Base-by-base conservation (phyloP, 495 filamentous ascomycete genomes). In the Penicillium ochrochloron region DNA sequence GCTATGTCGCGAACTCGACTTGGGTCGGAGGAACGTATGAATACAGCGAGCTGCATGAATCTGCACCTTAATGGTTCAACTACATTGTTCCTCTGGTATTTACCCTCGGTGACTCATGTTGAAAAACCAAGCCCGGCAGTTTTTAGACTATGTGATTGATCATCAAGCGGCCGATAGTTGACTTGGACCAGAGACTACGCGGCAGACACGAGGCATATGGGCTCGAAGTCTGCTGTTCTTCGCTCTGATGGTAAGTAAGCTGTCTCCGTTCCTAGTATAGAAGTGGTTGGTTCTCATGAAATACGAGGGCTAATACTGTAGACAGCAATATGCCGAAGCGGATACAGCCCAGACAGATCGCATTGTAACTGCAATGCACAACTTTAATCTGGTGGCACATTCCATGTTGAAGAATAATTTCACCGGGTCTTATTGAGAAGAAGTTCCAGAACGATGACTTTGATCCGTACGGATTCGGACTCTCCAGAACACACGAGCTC, bases 41-140 rank as follows among this genome's bases (percentile, higher is more conserved):
- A 68, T 90, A 90, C 60, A 86, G 83, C 48, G 70, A 70, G 8
- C 75, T 89, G 3, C 80, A 88, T 60, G 87, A 90, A 73, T 82
- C 80, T 0, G 78, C 83, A 3, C 86, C 87, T 2, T 90, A 90
- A 68, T 90, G 87, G 88, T 83, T 88, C 61, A 89, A 89, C 65
- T 83, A 83, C 25, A 73, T 89, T 5, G 88, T 90, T 3, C 86
- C 88, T 14, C 77, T 89, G n/a, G 85, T 88, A 15, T 89, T 84
- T 66, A 73, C 75, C 0, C 70, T 87, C 14, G 76, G 86, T 54
- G 83, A 90, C 66, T 61, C 72, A 1, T 68, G 84, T 17, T 89
- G n/a, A 86, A 87, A 66, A 65, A 39, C 1, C 86, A 90, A 61
- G 81, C 86, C 7, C 75, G 81, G 29, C 59, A 74, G 14, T 76